Evolutionary conservation across 1,284 basidiomycete genomes (phyloP), one percentile per base, ranked within the genome.

Genomic region (Takashimella koratensis): DNA sequence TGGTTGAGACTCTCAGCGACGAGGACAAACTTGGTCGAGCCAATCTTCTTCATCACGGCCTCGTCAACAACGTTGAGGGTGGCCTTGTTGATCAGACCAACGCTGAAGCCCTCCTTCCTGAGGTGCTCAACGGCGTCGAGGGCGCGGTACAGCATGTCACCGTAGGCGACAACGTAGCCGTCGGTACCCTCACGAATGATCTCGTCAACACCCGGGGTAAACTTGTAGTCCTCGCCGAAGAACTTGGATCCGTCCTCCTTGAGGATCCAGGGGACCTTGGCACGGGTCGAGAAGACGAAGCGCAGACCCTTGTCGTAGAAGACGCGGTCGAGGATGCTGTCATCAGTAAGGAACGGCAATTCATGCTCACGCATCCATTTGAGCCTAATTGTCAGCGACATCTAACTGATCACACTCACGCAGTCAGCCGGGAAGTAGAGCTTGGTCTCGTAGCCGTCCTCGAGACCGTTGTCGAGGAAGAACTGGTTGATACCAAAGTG

Each of bases 341-440:
- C 11, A 42, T 8, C 16, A 43, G 22, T 4, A 5, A 10, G 5
- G 20, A n/a, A 20, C 2, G n/a, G 36, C 12, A 24, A 45, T 16
- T 1, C 19, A 19, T 3, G 46, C 23, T 40, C 19, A 49, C 47
- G 87, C 86, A 45, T 81, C 75, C 88, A 91, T 91, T 72, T 91
- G 88, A 30, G 81, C 71, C 57, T 58, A 26, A 13, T 2, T 25
- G 23, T 51, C 25, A 51, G 22, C 21, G 5, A 51, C 4, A 13
- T 43, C 12, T 2, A 21, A 21, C 13, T 5, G 3, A 4, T n/a
- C 12, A 11, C 3, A 49, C 57, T 56, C 36, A 57, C 57, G 10
- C 85, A 76, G 66, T 91, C 88, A 5, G 87, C 88, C 26, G 88
- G 88, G 84, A 90, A 90, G 78, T 91, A 91, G 24, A 91, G 77